Conservation (phyloP, 177 flowering plant species). For the Vitis hybrid region DNA sequence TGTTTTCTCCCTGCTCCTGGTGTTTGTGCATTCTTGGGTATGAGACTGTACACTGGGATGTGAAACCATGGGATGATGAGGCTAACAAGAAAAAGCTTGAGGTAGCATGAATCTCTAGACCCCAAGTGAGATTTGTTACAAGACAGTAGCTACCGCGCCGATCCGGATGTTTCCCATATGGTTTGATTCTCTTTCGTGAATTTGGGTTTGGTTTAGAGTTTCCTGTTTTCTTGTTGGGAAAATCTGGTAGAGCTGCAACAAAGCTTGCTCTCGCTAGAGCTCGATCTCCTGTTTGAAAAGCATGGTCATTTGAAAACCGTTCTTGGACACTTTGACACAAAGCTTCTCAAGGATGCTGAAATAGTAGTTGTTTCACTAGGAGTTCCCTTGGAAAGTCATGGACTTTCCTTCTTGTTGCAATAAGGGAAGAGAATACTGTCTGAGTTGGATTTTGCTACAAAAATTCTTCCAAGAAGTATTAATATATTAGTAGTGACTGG, state of each 20-base stretch:
- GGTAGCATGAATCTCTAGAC: no score
- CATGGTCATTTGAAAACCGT: slow-evolving; percentile 27
- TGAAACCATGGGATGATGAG: no score
- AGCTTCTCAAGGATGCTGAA: slow-evolving; percentile 33
- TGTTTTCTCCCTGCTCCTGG: no score
- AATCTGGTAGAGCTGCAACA: slow-evolving; percentile 39
- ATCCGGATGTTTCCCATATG: no score
- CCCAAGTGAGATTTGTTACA: no score
- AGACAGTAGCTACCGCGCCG: no score
- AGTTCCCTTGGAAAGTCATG: slow-evolving; percentile 37
- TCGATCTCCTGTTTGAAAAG: slow-evolving; percentile 25
- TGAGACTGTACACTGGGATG: no score
- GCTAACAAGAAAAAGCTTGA: no score
- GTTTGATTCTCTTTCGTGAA: no score
- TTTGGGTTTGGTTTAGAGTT: no score
- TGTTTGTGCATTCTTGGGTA: no score
- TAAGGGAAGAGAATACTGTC: slow-evolving; percentile 36
- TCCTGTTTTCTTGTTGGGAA: slow-evolving; percentile 15
- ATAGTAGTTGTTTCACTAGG: slow-evolving; percentile 47
- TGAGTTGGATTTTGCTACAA: slow-evolving; percentile 49
- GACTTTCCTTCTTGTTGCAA: slow-evolving; percentile 31
- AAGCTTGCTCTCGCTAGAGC: slow-evolving; percentile 45
- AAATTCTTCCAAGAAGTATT: slow-evolving; percentile 27
- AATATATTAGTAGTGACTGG: slow-evolving; percentile 45
- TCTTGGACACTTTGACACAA: slow-evolving; percentile 26